Conservation (phyloP, 176 grass and related monocot genomes). For the Musa beccarii region DNA sequence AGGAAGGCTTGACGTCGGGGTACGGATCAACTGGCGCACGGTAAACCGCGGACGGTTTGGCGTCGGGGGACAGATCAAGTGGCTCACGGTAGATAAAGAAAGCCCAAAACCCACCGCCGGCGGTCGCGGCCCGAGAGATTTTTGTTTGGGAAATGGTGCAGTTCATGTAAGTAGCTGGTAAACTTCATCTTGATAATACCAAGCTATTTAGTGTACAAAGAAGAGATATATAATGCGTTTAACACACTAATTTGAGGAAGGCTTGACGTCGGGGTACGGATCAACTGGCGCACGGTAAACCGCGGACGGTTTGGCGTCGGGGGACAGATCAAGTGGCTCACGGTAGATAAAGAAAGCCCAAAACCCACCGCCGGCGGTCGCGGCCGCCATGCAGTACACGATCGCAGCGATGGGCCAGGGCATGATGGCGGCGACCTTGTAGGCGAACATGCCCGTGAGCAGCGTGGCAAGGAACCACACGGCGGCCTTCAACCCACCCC, state of each 20-base stretch:
- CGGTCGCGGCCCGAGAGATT: neutral
- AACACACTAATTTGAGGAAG: no score
- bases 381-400: slow-evolving; percentile 4
- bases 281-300: neutral
- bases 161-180: no score
- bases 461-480: slow-evolving; percentile 16
- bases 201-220: no score
- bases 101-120: slow-evolving; percentile 5
- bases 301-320: no score
- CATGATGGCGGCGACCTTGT: slow-evolving; percentile 4
- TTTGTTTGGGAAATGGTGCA: no score
- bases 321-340: neutral
- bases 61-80: no score
- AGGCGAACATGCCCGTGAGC: neutral
- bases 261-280: no score
- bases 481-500: slow-evolving; percentile 1
- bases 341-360: slow-evolving; percentile 17
- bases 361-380: slow-evolving; percentile 4
- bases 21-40: neutral
- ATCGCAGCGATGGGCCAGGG: neutral
- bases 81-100: slow-evolving; percentile 17
- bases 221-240: no score
- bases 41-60: neutral
- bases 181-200: no score
- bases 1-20: no score